Percentiles rank a stretch among this genome's conserved stretches.
phyloP scores from a whole-genome alignment of 176 grass and related monocot genomes.

The Phoenix dactylifera region DNA sequence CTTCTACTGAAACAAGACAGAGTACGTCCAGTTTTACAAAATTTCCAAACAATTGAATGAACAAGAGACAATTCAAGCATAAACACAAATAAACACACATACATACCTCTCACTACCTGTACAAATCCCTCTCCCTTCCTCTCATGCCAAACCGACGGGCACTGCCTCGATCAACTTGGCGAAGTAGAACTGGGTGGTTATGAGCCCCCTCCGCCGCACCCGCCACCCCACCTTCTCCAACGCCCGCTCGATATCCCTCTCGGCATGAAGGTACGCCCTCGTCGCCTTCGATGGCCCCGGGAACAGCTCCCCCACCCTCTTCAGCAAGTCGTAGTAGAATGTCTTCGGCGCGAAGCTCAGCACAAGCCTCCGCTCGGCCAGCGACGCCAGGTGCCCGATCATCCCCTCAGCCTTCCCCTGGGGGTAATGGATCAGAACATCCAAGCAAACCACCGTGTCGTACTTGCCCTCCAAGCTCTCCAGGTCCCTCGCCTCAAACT shows the following conservation, averaged over 20 bases:
- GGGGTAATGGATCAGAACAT: constrained; percentile 94
- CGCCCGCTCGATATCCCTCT: constrained; percentile 70
- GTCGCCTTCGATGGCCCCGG: constrained; percentile 87
- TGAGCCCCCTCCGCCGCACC: constrained; percentile 54
- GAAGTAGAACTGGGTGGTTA: constrained; percentile 98
- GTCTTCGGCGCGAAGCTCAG: constrained; percentile 91
- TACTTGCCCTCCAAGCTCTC: constrained; percentile 49
- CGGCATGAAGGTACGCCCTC: constrained; percentile 69
- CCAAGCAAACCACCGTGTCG: constrained; percentile 82
- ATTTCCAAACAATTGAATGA: no score
- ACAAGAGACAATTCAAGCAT: no score
- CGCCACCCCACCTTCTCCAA: constrained; percentile 63
- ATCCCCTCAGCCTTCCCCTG: constrained; percentile 62
- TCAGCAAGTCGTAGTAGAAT: constrained; percentile 65
- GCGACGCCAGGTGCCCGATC: constrained; percentile 76
- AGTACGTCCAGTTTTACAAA: no score
- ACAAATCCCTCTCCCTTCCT: no score
- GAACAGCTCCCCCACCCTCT: constrained; percentile 86
- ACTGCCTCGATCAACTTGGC: constrained; percentile 77
- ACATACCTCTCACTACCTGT: no score
- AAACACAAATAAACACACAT: no score
- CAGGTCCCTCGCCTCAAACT: constrained; percentile 61
- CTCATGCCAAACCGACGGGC: constrained; percentile 26
- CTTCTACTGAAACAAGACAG: no score
- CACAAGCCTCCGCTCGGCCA: constrained; percentile 60